Evolutionary conservation across 257 asterid species (phyloP).

Genomic region (Przewalskia tangutica): DNA sequence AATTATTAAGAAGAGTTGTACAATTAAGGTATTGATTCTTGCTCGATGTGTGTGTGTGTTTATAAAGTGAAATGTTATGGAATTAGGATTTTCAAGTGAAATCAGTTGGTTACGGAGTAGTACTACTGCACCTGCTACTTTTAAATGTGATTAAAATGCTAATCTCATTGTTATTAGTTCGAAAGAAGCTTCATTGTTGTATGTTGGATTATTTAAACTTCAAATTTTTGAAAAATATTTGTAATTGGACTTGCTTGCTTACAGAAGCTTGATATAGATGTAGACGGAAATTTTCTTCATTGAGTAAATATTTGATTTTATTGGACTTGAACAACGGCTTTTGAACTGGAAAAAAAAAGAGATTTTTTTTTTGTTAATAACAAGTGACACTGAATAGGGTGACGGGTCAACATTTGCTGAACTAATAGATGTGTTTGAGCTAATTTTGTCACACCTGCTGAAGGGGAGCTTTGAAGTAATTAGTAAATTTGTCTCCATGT

Average conservation of each 20-base stretch:
- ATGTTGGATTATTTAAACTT: background rate
- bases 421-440: no score
- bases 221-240: background rate
- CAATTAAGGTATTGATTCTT: background rate
- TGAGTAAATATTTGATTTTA: background rate
- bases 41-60: background rate
- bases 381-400: no score
- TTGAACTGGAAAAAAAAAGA: no score
- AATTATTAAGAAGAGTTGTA: background rate
- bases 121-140: background rate
- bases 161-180: background rate
- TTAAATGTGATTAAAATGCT: background rate
- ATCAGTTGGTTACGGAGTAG: no score
- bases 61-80: background rate
- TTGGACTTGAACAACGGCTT: background rate
- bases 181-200: background rate
- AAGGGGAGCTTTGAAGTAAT: no score
- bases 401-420: no score
- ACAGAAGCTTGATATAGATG: background rate
- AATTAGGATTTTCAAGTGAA: background rate
- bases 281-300: background rate
- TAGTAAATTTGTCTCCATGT: no score
- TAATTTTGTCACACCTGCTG: no score
- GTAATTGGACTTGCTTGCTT: background rate
- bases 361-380: no score